Conservation (phyloP, 345 rosid species). For the Stellera chamaejasme region DNA sequence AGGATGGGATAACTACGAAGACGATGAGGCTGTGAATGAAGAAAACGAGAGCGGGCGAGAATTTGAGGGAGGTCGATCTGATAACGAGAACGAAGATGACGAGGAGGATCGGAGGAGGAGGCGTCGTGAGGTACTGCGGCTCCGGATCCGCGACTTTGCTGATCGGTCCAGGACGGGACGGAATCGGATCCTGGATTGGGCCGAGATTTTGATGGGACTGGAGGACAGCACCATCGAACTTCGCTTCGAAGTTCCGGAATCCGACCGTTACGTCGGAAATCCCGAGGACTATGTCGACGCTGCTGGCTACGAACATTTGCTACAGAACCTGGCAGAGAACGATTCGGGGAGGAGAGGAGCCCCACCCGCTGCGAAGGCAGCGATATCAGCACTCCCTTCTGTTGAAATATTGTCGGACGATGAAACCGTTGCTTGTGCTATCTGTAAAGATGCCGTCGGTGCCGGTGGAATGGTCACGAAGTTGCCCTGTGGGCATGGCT, state of each 20-base stretch:
- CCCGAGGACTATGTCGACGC: slow-evolving; percentile 56
- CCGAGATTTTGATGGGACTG: slow-evolving; percentile 59
- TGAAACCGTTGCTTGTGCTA: slow-evolving; percentile 36
- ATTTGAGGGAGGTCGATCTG: slow-evolving; percentile 21
- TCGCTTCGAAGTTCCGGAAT: slow-evolving; percentile 40
- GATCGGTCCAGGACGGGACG: slow-evolving; percentile 49
- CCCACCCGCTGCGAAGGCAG: slow-evolving; percentile 53
- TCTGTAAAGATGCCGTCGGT: slow-evolving; percentile 50
- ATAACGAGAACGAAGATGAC: slow-evolving; percentile 19
- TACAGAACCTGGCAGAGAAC: slow-evolving; percentile 59
- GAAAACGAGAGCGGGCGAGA: slow-evolving; percentile 17
- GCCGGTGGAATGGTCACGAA: slow-evolving; percentile 47
- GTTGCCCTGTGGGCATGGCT: slow-evolving; percentile 60
- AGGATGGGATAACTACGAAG: slow-evolving; percentile 49
- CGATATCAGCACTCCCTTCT: slow-evolving; percentile 30
- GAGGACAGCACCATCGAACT: slow-evolving; percentile 63
- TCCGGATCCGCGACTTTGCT: slow-evolving; percentile 39
- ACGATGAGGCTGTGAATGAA: slow-evolving; percentile 27
- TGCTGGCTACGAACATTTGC: slow-evolving; percentile 55
- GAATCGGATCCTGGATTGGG: slow-evolving; percentile 65
- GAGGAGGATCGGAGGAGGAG: slow-evolving; percentile 38
- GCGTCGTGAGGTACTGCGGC: slow-evolving; percentile 34
- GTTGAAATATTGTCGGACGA: slow-evolving; percentile 25
- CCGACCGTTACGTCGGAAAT: slow-evolving; percentile 43
- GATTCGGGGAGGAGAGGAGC: slow-evolving; percentile 65